Base-by-base conservation (phyloP, 2,329 filamentous ascomycete genomes). In the Zasmidium cellare region DNA sequence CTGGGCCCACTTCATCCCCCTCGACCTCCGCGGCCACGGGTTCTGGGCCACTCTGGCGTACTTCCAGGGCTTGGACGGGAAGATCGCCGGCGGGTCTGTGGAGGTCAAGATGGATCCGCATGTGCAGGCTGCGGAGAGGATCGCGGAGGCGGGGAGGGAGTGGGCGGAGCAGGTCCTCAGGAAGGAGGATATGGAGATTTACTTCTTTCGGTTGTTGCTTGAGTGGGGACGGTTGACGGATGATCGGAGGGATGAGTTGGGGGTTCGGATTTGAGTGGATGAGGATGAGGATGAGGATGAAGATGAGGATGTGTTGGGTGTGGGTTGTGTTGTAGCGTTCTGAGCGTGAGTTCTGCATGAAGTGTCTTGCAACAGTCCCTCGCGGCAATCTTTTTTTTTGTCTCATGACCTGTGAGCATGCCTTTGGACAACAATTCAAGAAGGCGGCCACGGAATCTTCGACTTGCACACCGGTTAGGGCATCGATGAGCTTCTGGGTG, bases 1-100 rank as follows among this genome's bases (percentile, higher is more conserved):
- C 0, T 96, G 90, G 90, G 77, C 87, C 46, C 90, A 96, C 71
- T 94, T 91, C 66, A 87, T 93, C 1, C 91, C 91, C 9, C 75
- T 92, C 16, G 90, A 94, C 69, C 65, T 88, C 1, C 82, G 90
- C 2, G 84, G 89, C 19, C 88, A 92, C 59, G 88, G 84, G 1
- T 75, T 94, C 44, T 91, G 89, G 77, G 86, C 84, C 61, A 90
- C 87, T 0, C 74, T 92, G 54, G 83, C 87, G 0, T 94, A 91
- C 73, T 93, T 94, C 68, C 77, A 81, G 3, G 89, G 88, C 0
- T 78, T 84, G 3, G 76, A 80, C 6, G 77, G 77, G 16, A 67
- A 67, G 51, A 64, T 81, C 25, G 79, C 80, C 53, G 79, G 80
- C 16, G 19, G 19, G 23, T 49, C 25, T 9, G 76, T 81, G 53